A percentile compares a stretch with the other conserved stretches of the same genome.
Conservation (phyloP, 139 green algal genomes). For the Raphidocelis subcapitata region DNA sequence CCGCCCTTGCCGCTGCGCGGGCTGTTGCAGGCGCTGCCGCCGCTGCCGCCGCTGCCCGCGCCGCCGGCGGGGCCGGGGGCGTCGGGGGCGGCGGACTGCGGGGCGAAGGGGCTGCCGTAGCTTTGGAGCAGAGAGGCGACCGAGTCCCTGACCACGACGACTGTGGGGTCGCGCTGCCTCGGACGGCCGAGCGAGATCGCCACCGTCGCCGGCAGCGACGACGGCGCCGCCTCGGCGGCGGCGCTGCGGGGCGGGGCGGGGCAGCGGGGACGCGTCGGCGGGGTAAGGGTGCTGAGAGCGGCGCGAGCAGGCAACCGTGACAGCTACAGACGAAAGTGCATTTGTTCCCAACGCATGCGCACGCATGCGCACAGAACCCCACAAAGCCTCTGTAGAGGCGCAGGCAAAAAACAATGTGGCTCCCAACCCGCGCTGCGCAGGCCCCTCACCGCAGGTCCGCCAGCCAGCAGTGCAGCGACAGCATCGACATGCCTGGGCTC, state of each 20-base stretch:
- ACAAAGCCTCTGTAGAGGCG: not conserved
- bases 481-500: slow-evolving; percentile 68
- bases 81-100: not conserved
- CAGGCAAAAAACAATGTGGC: too few relatives aligned
- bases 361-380: not conserved
- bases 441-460: slow-evolving; percentile 41
- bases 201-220: not conserved
- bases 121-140: slow-evolving; percentile 3
- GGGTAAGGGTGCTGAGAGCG: too few relatives aligned
- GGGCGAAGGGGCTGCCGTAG: slow-evolving; percentile 8
- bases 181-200: slow-evolving; percentile 6
- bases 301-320: too few relatives aligned
- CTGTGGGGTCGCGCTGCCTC: slow-evolving; percentile 15
- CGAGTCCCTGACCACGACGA: slow-evolving; percentile 2
- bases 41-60: not conserved
- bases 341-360: not conserved
- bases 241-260: too few relatives aligned
- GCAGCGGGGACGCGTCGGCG: too few relatives aligned
- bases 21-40: not conserved
- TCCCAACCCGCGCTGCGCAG: too few relatives aligned
- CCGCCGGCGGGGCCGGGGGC: too few relatives aligned
- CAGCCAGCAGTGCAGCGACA: slow-evolving; percentile 70
- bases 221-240: not conserved
- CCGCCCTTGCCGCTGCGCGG: not conserved
- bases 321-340: too few relatives aligned